A percentile compares a stretch with the other conserved stretches of the same genome.
Evolutionary conservation across 352 stramenopile species (phyloP).

Genomic region (Peronospora destructor): DNA sequence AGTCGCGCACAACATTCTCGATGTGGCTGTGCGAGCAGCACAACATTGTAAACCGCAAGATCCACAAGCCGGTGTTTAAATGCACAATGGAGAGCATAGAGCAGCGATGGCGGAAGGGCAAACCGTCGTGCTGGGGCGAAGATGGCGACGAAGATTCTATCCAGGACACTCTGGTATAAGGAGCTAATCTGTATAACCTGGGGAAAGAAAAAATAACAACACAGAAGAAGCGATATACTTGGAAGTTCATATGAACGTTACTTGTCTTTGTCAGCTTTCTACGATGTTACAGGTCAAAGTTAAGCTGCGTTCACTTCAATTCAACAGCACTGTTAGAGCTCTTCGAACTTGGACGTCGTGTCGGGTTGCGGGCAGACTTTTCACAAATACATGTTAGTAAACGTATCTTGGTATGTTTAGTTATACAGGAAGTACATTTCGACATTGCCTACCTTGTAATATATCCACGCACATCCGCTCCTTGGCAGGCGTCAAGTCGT

Average conservation of each 20-base stretch:
- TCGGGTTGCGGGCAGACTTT: conserved; percentile 21
- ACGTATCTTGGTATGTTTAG: background rate
- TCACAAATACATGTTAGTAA: background rate
- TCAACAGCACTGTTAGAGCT: conserved; percentile 27
- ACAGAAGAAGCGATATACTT: background rate
- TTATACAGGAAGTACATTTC: background rate
- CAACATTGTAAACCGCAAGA: conserved; percentile 96
- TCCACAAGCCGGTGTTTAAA: conserved; percentile 91
- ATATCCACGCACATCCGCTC: conserved; percentile 45
- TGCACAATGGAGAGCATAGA: conserved; percentile 92
- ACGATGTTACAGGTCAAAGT: conserved; percentile 6
- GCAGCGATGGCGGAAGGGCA: conserved; percentile 91
- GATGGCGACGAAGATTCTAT: conserved; percentile 32
- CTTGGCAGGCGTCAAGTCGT: conserved; percentile 62
- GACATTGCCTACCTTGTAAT: conserved; percentile 38
- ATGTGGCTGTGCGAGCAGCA: conserved; percentile 96
- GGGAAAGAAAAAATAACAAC: conserved; percentile 1
- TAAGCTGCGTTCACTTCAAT: conserved; percentile 7
- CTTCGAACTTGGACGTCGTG: conserved; percentile 25
- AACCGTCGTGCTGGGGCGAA: conserved; percentile 76
- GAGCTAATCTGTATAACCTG: background rate
- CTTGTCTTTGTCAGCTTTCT: conserved; percentile 8
- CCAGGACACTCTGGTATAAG: conserved; percentile 20
- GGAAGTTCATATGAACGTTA: conserved; percentile 1
- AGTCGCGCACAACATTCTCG: conserved; percentile 89